Percentiles rank a stretch among this genome's conserved stretches.
Conservation (phyloP, 2,329 filamentous ascomycete genomes). For the Colletotrichum godetiae region DNA sequence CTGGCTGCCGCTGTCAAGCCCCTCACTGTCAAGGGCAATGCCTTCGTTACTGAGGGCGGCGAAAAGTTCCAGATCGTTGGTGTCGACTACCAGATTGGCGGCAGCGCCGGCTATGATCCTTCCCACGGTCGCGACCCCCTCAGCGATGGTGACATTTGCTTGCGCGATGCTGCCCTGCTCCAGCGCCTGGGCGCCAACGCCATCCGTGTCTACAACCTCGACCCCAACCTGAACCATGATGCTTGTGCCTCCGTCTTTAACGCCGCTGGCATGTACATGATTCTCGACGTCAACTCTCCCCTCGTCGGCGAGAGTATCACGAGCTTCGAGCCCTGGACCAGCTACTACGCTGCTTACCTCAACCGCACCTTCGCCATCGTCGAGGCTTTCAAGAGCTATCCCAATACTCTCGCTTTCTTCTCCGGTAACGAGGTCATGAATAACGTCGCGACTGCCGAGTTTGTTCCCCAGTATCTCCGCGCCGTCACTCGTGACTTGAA, state of each 20-base stretch:
- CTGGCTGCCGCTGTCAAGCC: conserved; percentile 67
- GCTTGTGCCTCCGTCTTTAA: conserved; percentile 77
- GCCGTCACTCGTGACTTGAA: conserved; percentile 84
- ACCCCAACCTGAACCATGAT: conserved; percentile 74
- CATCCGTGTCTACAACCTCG: conserved; percentile 77
- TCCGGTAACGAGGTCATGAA: conserved; percentile 84
- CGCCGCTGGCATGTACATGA: conserved; percentile 75
- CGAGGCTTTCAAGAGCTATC: conserved; percentile 74
- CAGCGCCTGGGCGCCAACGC: conserved; percentile 74
- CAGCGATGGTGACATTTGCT: conserved; percentile 67
- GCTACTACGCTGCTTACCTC: conserved; percentile 69
- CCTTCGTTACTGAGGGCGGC: conserved; percentile 71
- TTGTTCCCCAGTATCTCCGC: conserved; percentile 76
- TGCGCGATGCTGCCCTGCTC: conserved; percentile 74
- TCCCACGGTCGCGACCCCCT: conserved; percentile 66
- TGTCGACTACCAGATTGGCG: conserved; percentile 77
- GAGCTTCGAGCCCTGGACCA: conserved; percentile 65
- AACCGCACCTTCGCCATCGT: conserved; percentile 76
- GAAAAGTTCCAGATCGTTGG: conserved; percentile 75
- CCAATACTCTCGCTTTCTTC: conserved; percentile 79
- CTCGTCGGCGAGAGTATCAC: conserved; percentile 68
- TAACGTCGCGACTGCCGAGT: conserved; percentile 67
- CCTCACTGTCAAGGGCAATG: conserved; percentile 65
- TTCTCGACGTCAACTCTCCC: conserved; percentile 76
- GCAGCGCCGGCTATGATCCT: conserved; percentile 71